Base-by-base conservation (phyloP, 345 rosid species). In the Aquilaria yunnanensis region DNA sequence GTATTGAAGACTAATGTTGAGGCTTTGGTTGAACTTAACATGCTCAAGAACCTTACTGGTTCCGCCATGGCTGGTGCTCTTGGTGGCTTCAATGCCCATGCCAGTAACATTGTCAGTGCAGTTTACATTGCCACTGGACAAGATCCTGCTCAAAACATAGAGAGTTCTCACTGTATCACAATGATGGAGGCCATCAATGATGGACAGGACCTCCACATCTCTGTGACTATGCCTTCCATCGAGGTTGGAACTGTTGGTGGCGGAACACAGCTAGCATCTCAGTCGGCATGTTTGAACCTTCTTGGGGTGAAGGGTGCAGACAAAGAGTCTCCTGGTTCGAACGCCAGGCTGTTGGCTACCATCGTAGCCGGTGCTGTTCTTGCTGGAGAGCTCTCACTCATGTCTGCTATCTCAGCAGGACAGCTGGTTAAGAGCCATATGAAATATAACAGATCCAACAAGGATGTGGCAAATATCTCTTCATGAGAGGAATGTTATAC, bases 181-280 rank as follows among this genome's bases (percentile, higher is more conserved):
- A 81, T 86, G 93, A 84, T 84, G 87, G 92, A 86, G 66, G 76
- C 87, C 14, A 71, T 84, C 8, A 83, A 81, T 61, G 81, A 72
- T 53, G 85, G 89, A 23, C 65, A 80, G 69, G 89, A 86, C 67
- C 85, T 86, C 65, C 92, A 86, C 60, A 43, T 84, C 56, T 86
- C 92, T 32, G 92, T 86, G 51, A 80, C 85, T 34, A 84, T 86
- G 92, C 92, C 92, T 62, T 80, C 78, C 48, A 74, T 86, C 51
- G 92, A 86, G 87, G 92, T 83, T 54, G 92, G 92, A 6, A 86
- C 93, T 3, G 81, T 86, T 9, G 89, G 93, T 54, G 93, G 93
- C 12, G 93, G 93, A 45, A 86, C 93, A 31, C 89, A 84, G 68
- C 93, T 86, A 51, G 85, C 89, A 58, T 84, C 89, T 37, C 93